Evolutionary conservation across 805 yeast species (phyloP), one percentile per base, ranked within the genome.

Genomic region (Komagataella kurtzmanii): DNA sequence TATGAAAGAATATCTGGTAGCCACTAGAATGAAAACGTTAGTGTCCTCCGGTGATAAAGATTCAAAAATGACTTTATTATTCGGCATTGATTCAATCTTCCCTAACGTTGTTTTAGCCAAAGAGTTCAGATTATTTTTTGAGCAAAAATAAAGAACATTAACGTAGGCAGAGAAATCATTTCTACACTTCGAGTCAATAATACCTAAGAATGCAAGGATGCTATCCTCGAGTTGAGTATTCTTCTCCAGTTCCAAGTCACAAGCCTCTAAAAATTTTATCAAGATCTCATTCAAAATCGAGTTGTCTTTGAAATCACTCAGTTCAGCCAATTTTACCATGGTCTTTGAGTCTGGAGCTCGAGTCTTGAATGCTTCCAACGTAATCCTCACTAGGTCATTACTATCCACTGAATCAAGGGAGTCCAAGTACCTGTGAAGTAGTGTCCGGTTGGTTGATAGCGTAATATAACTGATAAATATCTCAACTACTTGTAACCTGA

Each of bases 381-480:
- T 58, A 17, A 64, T 59, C 8, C 54, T 52, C 5, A 65, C 59
- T 10, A 63, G 61, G 45, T 64, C 57, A 17, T 45, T 50, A 4
- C 55, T 53, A 47, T 66, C 64, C 47, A 65, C 66, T 8, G 56
- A 56, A 6, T 59, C 48, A 43, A 64, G 64, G 1, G 66, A 64
- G 30, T 61, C 60, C 10, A 66, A 54, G 6, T 64, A 54, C 46
- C 55, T 58, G 30, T 56, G 49, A 14, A 64, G 51, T 45, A 55
- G 59, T 3, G 53, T 48, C n/a, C 65, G 53, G 21, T 64, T 61
- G 10, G 60, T 56, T 46, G 67, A 61, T 19, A 67, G 54, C 47
- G 64, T 48, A 7, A 65, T 59, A 51, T 66, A 67, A 48, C 64
- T 63, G 46, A 64, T 44, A 51, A 67, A 66, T 14, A 66, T 56